These are phyloP conservation scores for Plasmodium gonderi DNA, from an alignment of 169 alveolate species.

Conservation along the genomic window DNA sequence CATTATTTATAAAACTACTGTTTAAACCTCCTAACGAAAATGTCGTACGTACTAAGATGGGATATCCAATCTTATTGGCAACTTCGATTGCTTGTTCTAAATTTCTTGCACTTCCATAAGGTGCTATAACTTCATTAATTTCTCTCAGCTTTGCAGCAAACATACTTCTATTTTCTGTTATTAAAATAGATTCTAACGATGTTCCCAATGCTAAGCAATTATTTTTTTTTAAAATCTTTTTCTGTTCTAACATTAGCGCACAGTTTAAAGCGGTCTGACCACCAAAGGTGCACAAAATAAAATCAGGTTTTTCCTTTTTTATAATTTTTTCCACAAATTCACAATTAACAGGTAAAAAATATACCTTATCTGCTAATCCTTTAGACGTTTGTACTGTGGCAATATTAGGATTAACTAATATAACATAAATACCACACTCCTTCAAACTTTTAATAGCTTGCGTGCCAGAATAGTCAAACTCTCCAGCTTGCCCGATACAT, in stretches of 20 bases:
- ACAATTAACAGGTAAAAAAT: constrained; percentile 90
- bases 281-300: constrained; percentile 90
- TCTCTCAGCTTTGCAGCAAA: constrained; percentile 87
- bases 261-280: constrained; percentile 94
- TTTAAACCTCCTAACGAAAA: constrained; percentile 88
- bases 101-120: constrained; percentile 82
- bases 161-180: constrained; percentile 89
- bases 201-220: constrained; percentile 81
- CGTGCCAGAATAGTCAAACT: constrained; percentile 91
- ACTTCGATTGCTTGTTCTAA: constrained; percentile 82
- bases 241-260: constrained; percentile 86
- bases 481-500: constrained; percentile 93
- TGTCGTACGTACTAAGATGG: constrained; percentile 91
- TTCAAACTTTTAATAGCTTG: constrained; percentile 91
- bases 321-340: constrained; percentile 88
- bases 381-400: constrained; percentile 92
- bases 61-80: constrained; percentile 89
- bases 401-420: constrained; percentile 91
- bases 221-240: constrained; percentile 83
- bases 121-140: constrained; percentile 89
- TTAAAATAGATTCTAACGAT: constrained; percentile 86
- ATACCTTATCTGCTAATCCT: constrained; percentile 87
- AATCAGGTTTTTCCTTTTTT: constrained; percentile 89
- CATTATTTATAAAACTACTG: constrained; percentile 89
- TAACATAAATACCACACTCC: constrained; percentile 88